Evolutionary conservation across 2,329 filamentous ascomycete genomes (phyloP).

Genomic region (Mollisia scopiformis): DNA sequence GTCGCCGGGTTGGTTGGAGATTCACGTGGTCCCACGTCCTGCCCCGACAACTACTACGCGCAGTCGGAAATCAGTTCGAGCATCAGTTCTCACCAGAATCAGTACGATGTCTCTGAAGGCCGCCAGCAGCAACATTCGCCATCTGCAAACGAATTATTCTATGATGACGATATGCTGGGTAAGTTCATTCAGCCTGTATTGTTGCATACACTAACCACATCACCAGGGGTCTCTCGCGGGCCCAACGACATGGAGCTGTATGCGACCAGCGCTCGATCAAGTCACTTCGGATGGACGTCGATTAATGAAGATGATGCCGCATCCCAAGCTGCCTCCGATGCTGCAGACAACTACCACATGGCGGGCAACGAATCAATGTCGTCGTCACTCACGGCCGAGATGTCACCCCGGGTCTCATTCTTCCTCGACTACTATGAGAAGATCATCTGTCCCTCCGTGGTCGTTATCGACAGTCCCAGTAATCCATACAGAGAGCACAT

Average conservation of each 20-base stretch:
- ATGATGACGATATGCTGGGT: constrained; percentile 43
- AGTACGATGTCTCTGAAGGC: constrained; percentile 48
- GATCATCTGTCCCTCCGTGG: constrained; percentile 88
- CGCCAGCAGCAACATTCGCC: constrained; percentile 35
- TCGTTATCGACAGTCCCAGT: constrained; percentile 82
- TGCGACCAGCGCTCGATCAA: constrained; percentile 35
- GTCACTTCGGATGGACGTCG: constrained; percentile 36
- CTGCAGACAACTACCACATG: constrained; percentile 32
- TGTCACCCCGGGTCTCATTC: constrained; percentile 80
- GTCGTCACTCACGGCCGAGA: constrained; percentile 56
- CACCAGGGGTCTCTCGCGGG: constrained; percentile 21
- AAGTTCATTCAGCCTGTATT: constrained; percentile 31
- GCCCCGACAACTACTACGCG: constrained; percentile 63
- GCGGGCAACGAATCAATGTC: constrained; percentile 49
- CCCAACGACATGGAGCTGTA: constrained; percentile 33
- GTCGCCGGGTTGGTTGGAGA: constrained; percentile 55
- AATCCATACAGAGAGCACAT: constrained; percentile 89
- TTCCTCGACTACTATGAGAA: constrained; percentile 94
- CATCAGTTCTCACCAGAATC: constrained; percentile 61
- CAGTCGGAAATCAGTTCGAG: constrained; percentile 63
- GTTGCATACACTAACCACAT: constrained; percentile 20
- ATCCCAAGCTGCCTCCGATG: constrained; percentile 32
- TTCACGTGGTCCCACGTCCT: constrained; percentile 58
- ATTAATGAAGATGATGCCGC: constrained; percentile 37
- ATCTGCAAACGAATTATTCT: constrained; percentile 34